Percentiles rank a stretch among this genome's conserved stretches.
Conservation (phyloP, 202 grass and related monocot species). For the Panicum hallii region DNA sequence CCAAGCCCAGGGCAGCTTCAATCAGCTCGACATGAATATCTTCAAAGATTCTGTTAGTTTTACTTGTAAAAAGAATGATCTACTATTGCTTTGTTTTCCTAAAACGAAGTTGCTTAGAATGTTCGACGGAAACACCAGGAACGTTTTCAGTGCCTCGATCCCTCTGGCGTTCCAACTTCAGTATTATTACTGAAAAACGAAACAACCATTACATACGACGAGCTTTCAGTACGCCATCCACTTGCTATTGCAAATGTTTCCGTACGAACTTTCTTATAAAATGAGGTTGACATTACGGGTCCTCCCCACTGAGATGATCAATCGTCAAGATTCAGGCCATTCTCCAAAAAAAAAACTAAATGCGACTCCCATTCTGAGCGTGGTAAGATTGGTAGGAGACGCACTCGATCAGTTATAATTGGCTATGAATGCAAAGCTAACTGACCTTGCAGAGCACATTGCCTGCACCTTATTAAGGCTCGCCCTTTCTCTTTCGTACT, state of each 20-base stretch:
- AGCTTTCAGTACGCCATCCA: neutral
- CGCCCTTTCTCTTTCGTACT: no score
- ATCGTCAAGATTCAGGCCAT: neutral
- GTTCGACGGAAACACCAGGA: neutral
- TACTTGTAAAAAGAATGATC: neutral
- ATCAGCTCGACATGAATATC: neutral
- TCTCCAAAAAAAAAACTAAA: neutral
- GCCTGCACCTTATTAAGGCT: no score
- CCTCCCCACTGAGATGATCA: neutral
- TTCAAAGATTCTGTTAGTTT: neutral
- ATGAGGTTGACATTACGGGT: neutral
- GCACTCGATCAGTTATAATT: no score
- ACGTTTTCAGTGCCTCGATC: neutral
- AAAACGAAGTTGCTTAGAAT: neutral
- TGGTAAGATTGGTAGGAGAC: no score
- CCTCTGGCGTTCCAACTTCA: neutral
- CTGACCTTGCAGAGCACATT: no score
- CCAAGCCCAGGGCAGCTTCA: neutral
- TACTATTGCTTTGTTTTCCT: neutral
- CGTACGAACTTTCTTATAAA: neutral
- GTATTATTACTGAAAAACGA: neutral
- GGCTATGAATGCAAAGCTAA: no score
- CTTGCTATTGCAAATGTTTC: no score
- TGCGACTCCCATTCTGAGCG: no score
- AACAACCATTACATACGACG: neutral